A percentile compares a stretch with the other conserved stretches of the same genome.
Evolutionary conservation across 768 basidiomycete genomes (phyloP).

Genomic region (Kwoniella mangroviensis): DNA sequence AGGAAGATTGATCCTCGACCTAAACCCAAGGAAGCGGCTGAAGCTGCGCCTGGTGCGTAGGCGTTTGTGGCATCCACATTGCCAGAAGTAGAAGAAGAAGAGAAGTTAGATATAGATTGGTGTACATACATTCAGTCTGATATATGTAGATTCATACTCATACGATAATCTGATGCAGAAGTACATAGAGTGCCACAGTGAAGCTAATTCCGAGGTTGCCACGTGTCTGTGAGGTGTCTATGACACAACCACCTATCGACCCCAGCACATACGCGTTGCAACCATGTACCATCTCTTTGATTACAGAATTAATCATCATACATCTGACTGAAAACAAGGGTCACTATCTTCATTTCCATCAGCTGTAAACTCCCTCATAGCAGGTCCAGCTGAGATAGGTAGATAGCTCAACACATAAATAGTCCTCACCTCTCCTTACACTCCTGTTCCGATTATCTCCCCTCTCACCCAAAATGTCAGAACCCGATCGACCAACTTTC

Average conservation of each 20-base stretch:
- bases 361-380: background rate
- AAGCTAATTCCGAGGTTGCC: constrained; percentile 5
- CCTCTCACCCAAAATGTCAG: constrained; percentile 16
- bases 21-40: constrained; percentile 19
- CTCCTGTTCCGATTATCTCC: background rate
- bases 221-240: background rate
- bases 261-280: constrained; percentile 6
- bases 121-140: background rate
- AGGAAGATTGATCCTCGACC: constrained; percentile 69
- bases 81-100: background rate
- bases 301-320: background rate
- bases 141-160: background rate
- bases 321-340: background rate
- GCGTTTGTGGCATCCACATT: background rate
- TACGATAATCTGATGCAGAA: too few species aligned
- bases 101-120: constrained; percentile 7
- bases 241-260: constrained; percentile 1
- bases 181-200: constrained; percentile 9
- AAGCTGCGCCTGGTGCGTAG: constrained; percentile 3
- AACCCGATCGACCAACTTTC: constrained; percentile 35
- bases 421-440: background rate
- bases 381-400: too few species aligned
- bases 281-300: background rate
- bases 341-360: background rate
- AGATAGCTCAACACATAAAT: too few species aligned